Base-by-base conservation (phyloP, 2,329 filamentous ascomycete species). In the Apiospora marii region DNA sequence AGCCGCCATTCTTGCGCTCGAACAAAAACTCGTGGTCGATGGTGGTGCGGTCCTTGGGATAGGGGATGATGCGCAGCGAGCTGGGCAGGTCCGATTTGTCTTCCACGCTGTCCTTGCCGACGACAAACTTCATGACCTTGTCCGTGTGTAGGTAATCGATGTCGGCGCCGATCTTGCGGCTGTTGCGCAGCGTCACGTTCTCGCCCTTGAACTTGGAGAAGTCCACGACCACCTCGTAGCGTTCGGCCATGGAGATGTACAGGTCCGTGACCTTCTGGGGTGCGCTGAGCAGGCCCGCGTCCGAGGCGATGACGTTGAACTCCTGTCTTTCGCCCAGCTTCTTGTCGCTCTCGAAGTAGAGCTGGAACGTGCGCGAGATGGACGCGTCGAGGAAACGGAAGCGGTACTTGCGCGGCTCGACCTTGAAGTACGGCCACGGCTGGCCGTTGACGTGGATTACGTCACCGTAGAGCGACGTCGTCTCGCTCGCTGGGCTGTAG, bases 351-450 rank as follows among this genome's bases (percentile, higher is more conserved):
- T 77, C 82, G 68, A 88, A 84, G 76, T 85, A 87, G 16, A 90
- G 79, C 24, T 83, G 79, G 72, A 87, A 90, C 19, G 84, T 83
- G 68, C 86, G 79, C 24, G 83, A 85, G 69, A 87, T 76, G 24
- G 85, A 82, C 22, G 85, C 84, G 77, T 90, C 85, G 30, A 89
- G 83, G 71, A 90, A 77, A 1, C 88, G 82, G 75, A 91, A 85
- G n/a, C 88, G 86, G 79, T 91, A 91, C 78, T 90, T 91, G 77
- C 88, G 85, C 8, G 87, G 88, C 79, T 91, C 86, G 7, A 90
- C 88, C 27, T 85, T 83, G 13, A 89, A 75, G 74, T 84, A 90
- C 4, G 89, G 89, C 89, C 89, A 91, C 3, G 89, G 88, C 74
- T 88, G 85, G 3, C 86, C 86, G 75, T 91, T 90, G 72, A 90